Evolutionary conservation across 176 grass and related monocot genomes (phyloP).

Genomic region (Triticum turgidum): DNA sequence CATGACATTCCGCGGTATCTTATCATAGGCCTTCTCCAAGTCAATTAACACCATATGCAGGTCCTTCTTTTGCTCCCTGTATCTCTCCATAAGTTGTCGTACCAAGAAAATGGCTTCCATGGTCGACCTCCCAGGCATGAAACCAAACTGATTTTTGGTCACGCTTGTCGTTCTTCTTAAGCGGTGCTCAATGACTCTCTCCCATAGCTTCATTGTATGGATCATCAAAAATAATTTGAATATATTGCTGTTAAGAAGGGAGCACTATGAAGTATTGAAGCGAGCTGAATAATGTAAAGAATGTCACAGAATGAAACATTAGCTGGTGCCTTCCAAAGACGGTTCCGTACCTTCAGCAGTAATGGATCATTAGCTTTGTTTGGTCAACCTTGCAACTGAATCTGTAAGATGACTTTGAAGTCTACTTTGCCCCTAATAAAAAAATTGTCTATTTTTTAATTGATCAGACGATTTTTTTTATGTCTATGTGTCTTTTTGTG

Average conservation of each 20-base stretch:
- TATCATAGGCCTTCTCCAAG: too few species aligned
- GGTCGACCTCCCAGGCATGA: too few species aligned
- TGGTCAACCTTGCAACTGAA: slow-evolving; percentile 21
- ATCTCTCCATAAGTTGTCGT: too few species aligned
- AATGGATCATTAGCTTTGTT: slow-evolving; percentile 33
- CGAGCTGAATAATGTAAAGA: slow-evolving; percentile 3
- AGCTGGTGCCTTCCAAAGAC: background rate
- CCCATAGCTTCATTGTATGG: too few species aligned
- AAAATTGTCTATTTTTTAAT: slow-evolving; percentile 1
- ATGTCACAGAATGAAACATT: slow-evolving; percentile 7
- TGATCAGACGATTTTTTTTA: background rate
- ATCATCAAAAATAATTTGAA: background rate
- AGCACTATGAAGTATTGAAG: background rate
- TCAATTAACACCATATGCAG: too few species aligned
- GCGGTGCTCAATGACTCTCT: too few species aligned
- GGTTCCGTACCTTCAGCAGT: background rate
- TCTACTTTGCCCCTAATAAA: background rate
- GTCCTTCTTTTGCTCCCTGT: too few species aligned
- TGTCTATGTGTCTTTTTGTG: slow-evolving; percentile 19
- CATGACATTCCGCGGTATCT: too few species aligned
- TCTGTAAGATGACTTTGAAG: background rate
- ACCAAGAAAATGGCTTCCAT: too few species aligned
- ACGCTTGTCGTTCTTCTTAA: too few species aligned
- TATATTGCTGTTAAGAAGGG: background rate
- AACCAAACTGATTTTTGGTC: too few species aligned